Conservation (phyloP, 108 stramenopile genomes). For the Pseudonitzschia multiseries region DNA sequence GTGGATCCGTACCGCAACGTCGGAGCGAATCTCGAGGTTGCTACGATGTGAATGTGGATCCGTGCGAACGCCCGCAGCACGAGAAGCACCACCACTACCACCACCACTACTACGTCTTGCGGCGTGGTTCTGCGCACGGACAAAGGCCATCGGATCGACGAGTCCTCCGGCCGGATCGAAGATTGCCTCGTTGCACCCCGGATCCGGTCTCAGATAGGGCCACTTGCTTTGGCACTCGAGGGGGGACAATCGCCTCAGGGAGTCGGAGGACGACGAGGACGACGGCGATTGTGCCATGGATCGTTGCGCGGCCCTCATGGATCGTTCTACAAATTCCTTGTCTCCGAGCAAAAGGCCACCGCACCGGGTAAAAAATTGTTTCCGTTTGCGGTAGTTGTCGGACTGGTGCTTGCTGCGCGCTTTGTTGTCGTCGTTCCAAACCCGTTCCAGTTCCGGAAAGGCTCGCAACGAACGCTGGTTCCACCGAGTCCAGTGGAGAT, state of each 20-base stretch:
- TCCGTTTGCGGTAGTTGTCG: not conserved
- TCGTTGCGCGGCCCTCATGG: not conserved
- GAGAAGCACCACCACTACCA: no score
- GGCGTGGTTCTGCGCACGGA: not conserved
- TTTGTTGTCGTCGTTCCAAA: not conserved
- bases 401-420: no score
- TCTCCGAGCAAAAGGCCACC: not conserved
- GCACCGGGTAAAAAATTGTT: not conserved
- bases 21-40: not conserved
- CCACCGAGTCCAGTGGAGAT: not conserved
- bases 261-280: not conserved
- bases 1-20: not conserved
- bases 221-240: not conserved
- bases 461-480: not conserved
- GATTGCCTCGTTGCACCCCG: not conserved
- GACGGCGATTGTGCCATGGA: no score
- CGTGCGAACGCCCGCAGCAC: no score
- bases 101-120: no score
- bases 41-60: not conserved
- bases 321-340: constrained; percentile 5
- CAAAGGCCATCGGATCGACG: not conserved
- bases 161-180: constrained; percentile 1
- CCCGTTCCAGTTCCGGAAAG: not conserved
- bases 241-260: not conserved
- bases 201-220: constrained; percentile 7